Evolutionary conservation across 73 alveolate genomes (phyloP), one percentile per base, ranked within the genome.

Genomic region (Uronychia setigera): DNA sequence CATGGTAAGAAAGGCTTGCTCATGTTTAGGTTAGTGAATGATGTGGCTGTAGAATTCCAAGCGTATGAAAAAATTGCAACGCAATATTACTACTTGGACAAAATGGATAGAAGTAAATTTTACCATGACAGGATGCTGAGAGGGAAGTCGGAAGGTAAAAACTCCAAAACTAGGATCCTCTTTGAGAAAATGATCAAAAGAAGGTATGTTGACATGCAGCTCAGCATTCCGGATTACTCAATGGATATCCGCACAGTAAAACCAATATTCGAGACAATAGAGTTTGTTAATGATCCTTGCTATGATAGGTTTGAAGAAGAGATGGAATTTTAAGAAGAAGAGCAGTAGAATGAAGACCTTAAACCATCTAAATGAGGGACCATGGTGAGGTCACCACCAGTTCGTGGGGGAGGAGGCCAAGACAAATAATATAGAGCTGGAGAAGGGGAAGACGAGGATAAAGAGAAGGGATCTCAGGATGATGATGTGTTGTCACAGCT

Each of bases 61-160:
- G 91, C 94, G 32, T 88, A 88, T 84, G 94, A 88, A 29, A 59
- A 28, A 29, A 74, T 88, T 9, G 92, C 89, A 0, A 19, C 82
- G 76, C 81, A 67, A 35, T 88, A 88, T 59, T 88, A 84, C 76
- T 88, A 88, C 46, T 34, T 88, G 59, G 94, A 90, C n/a, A 59
- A 84, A 67, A 35, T 88, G 32, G 94, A 88, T 0, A 88, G 77
- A 32, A 59, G 91, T 9, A 88, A 78, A 77, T 84, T 81, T 57
- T 88, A 88, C 79, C 94, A 88, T 31, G 86, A 88, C 14, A 26
- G 94, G 31, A 84, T 88, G 92, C 74, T 87, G 34, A 83, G 89
- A 59, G 94, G 94, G 67, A 46, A 46, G 19, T 19, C 5, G 19
- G 67, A 46, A 46, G 67, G 67, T 11, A 46, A 46, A 19, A 11